A percentile compares a stretch with the other conserved stretches of the same genome.
Conservation (phyloP, 2,329 filamentous ascomycete species). For the Xenosphaeropsis pyriputrescens region DNA sequence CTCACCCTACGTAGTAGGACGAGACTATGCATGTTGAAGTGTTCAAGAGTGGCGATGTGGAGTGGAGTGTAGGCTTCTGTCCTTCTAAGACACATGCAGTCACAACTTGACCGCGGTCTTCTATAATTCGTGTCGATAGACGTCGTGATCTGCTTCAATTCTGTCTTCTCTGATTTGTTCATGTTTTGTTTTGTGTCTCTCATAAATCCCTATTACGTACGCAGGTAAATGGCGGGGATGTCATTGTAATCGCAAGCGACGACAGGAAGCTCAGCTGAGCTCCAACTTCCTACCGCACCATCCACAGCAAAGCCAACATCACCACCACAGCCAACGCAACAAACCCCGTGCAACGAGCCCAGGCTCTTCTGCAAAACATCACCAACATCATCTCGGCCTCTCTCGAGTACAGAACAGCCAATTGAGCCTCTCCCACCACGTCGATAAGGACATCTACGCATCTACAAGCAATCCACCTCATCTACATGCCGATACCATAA, state of each 20-base stretch:
- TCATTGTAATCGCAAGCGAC: too few species aligned
- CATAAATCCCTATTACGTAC: too few species aligned
- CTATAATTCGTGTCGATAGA: background rate
- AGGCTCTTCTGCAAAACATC: background rate
- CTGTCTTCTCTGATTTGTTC: too few species aligned
- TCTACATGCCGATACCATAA: conserved; percentile 1
- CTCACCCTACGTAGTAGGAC: too few species aligned
- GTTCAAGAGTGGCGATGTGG: background rate
- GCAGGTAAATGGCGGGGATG: too few species aligned
- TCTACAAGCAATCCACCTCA: background rate
- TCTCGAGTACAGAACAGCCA: background rate
- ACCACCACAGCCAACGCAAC: too few species aligned
- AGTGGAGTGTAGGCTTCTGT: background rate
- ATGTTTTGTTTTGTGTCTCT: too few species aligned
- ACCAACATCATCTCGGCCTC: background rate
- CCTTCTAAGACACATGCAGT: background rate
- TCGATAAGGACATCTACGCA: background rate
- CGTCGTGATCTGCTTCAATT: too few species aligned
- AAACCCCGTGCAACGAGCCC: background rate
- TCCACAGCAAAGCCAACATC: too few species aligned
- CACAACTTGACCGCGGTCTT: background rate
- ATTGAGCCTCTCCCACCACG: background rate
- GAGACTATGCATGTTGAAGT: background rate
- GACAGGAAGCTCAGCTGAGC: too few species aligned
- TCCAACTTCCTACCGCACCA: too few species aligned